A percentile compares a stretch with the other conserved stretches of the same genome.
phyloP scores from a whole-genome alignment of 495 filamentous ascomycete species.

The Daldinia loculata region DNA sequence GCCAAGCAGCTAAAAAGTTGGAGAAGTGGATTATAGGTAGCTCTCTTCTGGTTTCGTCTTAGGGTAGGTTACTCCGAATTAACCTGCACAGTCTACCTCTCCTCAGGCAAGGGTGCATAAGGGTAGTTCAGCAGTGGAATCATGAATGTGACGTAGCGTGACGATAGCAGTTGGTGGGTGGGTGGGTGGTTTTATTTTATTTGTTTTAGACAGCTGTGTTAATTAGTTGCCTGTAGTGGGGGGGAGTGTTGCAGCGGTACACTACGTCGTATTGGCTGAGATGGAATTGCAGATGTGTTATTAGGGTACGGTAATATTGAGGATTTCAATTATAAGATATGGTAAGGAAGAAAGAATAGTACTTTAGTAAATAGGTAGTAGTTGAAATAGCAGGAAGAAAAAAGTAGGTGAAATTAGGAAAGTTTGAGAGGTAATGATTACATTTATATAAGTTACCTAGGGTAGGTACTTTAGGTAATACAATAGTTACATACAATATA shows the following conservation, averaged over 20 bases:
- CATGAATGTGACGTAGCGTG: constrained; percentile 41
- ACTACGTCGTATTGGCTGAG: constrained; percentile 16
- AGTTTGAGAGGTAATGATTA: not conserved
- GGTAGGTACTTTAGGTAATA: not conserved
- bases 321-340: not conserved
- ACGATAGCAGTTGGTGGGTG: constrained; percentile 13
- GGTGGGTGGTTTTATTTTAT: too few species aligned
- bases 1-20: constrained; percentile 10
- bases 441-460: not conserved
- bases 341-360: not conserved
- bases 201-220: not conserved
- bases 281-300: not conserved
- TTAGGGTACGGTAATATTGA: not conserved
- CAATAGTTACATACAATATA: not conserved
- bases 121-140: constrained; percentile 14
- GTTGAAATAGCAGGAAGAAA: not conserved
- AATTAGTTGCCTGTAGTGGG: constrained; percentile 2
- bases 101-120: not conserved
- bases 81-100: not conserved
- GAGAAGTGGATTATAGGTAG: constrained; percentile 21
- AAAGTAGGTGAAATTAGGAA: not conserved
- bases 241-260: constrained; percentile 2
- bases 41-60: constrained; percentile 14
- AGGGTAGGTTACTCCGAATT: not conserved
- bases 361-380: not conserved